These are phyloP conservation scores for Trichoderma sp. DNA, from an alignment of 2,329 filamentous ascomycete genomes.

Conservation along the genomic window DNA sequence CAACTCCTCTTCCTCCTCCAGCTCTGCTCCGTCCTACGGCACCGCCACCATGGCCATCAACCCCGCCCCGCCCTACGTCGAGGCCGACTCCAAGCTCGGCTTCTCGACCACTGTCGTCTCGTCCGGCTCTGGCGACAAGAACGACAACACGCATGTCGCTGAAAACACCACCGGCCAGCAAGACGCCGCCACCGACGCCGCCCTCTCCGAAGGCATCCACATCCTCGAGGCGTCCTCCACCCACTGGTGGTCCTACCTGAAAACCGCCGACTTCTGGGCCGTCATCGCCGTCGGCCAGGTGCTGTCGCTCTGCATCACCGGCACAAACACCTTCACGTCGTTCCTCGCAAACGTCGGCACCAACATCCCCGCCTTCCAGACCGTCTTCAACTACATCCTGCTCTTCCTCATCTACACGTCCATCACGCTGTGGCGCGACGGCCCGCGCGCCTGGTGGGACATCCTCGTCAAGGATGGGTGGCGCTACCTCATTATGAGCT, in stretches of 20 bases:
- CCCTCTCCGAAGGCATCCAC: slow-evolving; percentile 54
- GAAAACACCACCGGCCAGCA: slow-evolving; percentile 14
- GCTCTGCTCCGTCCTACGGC: not conserved
- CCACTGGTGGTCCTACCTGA: slow-evolving; percentile 73
- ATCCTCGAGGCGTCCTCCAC: slow-evolving; percentile 56
- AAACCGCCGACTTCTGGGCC: slow-evolving; percentile 84
- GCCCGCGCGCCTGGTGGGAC: slow-evolving; percentile 67
- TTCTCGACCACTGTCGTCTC: slow-evolving; percentile 26
- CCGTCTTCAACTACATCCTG: slow-evolving; percentile 90
- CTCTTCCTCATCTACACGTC: slow-evolving; percentile 80
- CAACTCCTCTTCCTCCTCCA: not conserved
- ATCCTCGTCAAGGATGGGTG: slow-evolving; percentile 74
- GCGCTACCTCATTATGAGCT: slow-evolving; percentile 91
- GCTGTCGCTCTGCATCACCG: slow-evolving; percentile 85
- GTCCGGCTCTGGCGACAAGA: slow-evolving; percentile 16
- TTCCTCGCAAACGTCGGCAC: slow-evolving; percentile 68
- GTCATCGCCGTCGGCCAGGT: slow-evolving; percentile 80
- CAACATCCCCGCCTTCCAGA: slow-evolving; percentile 92
- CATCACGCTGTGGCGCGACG: slow-evolving; percentile 77
- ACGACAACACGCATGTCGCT: no score
- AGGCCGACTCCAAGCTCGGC: slow-evolving; percentile 29
- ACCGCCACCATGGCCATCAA: slow-evolving; percentile 8
- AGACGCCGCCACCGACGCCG: slow-evolving; percentile 34
- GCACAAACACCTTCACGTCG: slow-evolving; percentile 85
- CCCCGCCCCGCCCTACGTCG: not conserved